phyloP scores from a whole-genome alignment of 2,329 filamentous ascomycete genomes.

The Paraphoma chrysanthemicola region DNA sequence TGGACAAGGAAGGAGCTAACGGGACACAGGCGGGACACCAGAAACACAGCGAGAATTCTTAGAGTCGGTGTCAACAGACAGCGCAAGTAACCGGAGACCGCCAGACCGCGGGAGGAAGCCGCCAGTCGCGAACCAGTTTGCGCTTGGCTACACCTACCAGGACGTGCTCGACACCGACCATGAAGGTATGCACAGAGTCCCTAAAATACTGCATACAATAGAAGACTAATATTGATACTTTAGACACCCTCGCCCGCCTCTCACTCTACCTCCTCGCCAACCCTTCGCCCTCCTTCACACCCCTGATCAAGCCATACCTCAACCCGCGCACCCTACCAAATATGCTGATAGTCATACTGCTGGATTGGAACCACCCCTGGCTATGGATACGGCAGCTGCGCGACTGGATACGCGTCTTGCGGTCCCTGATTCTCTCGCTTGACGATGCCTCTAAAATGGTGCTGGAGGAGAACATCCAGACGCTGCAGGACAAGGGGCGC shows the following conservation, averaged over 20 bases:
- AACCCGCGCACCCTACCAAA: constrained; percentile 84
- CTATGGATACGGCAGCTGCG: constrained; percentile 87
- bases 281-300: constrained; percentile 81
- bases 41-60: constrained; percentile 87
- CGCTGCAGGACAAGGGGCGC: constrained; percentile 70
- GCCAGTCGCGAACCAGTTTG: constrained; percentile 89
- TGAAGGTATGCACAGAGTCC: constrained; percentile 67
- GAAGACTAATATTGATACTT: constrained; percentile 12
- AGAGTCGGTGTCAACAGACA: constrained; percentile 55
- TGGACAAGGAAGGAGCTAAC: constrained; percentile 25
- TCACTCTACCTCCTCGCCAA: constrained; percentile 89
- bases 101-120: constrained; percentile 63
- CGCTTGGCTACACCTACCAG: constrained; percentile 92
- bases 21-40: constrained; percentile 72
- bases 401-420: constrained; percentile 86
- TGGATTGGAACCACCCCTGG: constrained; percentile 96
- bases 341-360: constrained; percentile 84
- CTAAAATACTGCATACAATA: not conserved
- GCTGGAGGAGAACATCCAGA: constrained; percentile 84
- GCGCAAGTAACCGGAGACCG: constrained; percentile 56
- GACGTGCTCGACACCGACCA: constrained; percentile 93
- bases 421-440: constrained; percentile 75
- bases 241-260: constrained; percentile 87
- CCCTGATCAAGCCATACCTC: constrained; percentile 82
- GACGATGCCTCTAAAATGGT: constrained; percentile 78